Evolutionary conservation across 1,139 yeast species (phyloP).

Genomic region (Yamadazyma triangularis): DNA sequence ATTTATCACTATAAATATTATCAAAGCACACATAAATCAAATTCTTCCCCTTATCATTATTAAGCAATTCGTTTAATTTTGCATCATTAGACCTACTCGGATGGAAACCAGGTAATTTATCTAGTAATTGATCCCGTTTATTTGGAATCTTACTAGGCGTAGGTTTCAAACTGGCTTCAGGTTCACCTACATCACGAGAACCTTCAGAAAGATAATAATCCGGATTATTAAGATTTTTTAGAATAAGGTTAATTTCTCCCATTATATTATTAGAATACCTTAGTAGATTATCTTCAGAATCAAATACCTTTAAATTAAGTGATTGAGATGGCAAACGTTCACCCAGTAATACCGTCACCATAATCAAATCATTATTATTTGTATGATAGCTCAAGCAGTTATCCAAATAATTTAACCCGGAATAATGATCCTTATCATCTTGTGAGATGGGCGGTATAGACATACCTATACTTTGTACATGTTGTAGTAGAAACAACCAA

Average conservation of each 20-base stretch:
- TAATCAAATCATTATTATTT: constrained; percentile 31
- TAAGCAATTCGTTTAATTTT: constrained; percentile 15
- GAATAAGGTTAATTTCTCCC: constrained; percentile 28
- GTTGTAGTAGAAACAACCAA: neutral
- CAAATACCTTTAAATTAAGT: constrained; percentile 35
- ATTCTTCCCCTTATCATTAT: constrained; percentile 23
- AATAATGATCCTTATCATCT: constrained; percentile 19
- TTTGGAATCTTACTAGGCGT: neutral
- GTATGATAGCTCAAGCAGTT: constrained; percentile 41
- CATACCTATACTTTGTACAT: constrained; percentile 11
- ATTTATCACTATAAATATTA: constrained; percentile 37
- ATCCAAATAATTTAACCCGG: constrained; percentile 23
- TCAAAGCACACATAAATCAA: constrained; percentile 40
- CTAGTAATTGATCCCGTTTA: constrained; percentile 8
- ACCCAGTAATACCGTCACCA: constrained; percentile 30
- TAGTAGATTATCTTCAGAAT: constrained; percentile 31
- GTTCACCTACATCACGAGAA: no score
- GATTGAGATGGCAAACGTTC: constrained; percentile 28
- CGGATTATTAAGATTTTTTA: constrained; percentile 31
- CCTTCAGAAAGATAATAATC: no score
- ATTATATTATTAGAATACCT: constrained; percentile 27
- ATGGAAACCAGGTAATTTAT: constrained; percentile 8
- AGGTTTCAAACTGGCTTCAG: neutral
- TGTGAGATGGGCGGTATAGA: constrained; percentile 10
- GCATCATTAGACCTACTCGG: constrained; percentile 5